These are phyloP conservation scores for Miamiensis avidus DNA, from an alignment of 169 alveolate genomes.

Conservation along the genomic window DNA sequence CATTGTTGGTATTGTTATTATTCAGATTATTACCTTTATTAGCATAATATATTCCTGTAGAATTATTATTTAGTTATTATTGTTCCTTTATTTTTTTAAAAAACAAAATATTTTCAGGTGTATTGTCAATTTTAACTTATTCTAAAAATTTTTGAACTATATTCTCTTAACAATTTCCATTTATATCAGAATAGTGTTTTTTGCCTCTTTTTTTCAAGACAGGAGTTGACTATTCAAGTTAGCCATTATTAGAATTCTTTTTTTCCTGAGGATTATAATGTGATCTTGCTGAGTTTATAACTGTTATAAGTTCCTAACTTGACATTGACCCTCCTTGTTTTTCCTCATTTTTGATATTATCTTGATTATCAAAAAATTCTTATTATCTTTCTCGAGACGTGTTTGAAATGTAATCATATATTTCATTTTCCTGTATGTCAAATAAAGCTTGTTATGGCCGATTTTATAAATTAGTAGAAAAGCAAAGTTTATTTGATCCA, in stretches of 20 bases:
- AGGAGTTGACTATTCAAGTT: background rate
- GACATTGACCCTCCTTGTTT: background rate
- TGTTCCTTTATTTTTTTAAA: background rate
- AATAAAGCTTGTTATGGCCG: background rate
- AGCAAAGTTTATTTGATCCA: no score
- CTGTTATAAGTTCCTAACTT: background rate
- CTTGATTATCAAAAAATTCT: background rate
- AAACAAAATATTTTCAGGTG: background rate
- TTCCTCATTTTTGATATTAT: background rate
- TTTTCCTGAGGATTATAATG: background rate
- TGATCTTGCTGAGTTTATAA: background rate
- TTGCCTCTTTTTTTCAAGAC: background rate
- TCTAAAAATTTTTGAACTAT: background rate
- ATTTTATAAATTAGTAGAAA: no score
- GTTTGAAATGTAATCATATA: background rate
- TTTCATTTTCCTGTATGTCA: background rate
- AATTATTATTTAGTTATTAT: no score
- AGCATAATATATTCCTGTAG: background rate
- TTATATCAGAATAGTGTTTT: background rate
- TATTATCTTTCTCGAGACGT: background rate
- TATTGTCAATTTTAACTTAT: background rate
- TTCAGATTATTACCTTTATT: background rate
- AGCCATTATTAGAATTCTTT: no score
- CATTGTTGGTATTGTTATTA: background rate
- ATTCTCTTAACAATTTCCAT: background rate